These are phyloP conservation scores for Rhytidiadelphus loreus DNA, from an alignment of 225 moss, liverwort and hornwort genomes.

Conservation along the genomic window DNA sequence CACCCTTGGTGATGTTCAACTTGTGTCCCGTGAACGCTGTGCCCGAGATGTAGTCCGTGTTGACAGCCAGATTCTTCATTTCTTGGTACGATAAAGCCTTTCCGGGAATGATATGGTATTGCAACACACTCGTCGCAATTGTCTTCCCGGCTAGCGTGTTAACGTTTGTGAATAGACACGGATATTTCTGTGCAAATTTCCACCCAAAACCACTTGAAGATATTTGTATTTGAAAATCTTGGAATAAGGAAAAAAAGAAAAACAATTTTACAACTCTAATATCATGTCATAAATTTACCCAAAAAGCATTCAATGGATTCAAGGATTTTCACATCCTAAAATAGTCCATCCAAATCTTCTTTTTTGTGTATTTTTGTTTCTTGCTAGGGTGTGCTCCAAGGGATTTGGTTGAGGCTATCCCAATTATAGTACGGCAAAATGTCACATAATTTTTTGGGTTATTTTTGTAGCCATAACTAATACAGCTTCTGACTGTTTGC, in stretches of 20 bases:
- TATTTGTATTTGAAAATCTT: neutral
- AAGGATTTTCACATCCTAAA: neutral
- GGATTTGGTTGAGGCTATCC: neutral
- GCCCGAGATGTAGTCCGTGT: neutral
- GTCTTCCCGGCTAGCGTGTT: neutral
- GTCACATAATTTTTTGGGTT: neutral
- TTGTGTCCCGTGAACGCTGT: neutral
- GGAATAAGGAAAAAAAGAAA: too few relatives aligned
- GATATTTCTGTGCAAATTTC: conserved; percentile 12
- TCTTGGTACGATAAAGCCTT: neutral
- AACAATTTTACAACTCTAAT: neutral
- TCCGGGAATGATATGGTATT: conserved; percentile 23
- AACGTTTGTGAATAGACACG: conserved; percentile 1
- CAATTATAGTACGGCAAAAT: neutral
- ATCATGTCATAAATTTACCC: neutral
- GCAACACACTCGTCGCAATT: conserved; percentile 12
- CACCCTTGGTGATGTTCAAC: conserved; percentile 7
- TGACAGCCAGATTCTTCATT: neutral
- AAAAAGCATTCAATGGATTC: too few relatives aligned
- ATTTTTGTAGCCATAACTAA: too few relatives aligned
- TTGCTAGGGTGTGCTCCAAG: accelerated
- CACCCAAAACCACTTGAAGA: neutral
- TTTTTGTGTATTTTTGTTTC: neutral
- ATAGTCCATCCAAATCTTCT: neutral
- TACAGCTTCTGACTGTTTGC: neutral